A percentile compares a stretch with the other conserved stretches of the same genome.
These are phyloP conservation scores for Bruguiera gymnorhiza DNA, from an alignment of 345 rosid species.

Conservation along the genomic window DNA sequence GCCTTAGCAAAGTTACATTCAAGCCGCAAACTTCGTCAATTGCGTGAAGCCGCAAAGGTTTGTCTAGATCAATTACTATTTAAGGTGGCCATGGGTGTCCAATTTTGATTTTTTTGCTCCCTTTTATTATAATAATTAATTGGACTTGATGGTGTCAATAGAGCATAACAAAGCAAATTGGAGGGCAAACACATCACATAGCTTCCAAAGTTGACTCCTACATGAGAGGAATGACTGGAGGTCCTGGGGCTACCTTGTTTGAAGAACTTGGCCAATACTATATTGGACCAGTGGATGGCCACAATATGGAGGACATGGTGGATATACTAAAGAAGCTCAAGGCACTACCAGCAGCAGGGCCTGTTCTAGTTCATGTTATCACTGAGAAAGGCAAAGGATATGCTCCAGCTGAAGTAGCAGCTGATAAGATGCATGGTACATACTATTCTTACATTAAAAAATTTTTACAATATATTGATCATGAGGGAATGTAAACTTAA, in stretches of 20 bases:
- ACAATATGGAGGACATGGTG: conserved; percentile 40
- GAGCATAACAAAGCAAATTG: conserved; percentile 39
- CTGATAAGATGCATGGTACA: conserved; percentile 54
- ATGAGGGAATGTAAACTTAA: neutral
- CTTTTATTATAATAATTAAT: neutral
- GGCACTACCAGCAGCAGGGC: conserved; percentile 34
- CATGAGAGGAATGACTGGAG: conserved; percentile 23
- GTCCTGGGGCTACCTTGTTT: conserved; percentile 30
- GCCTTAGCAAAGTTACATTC: conserved; percentile 37
- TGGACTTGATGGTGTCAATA: neutral
- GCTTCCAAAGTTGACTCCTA: conserved; percentile 33
- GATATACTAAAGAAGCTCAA: conserved; percentile 31
- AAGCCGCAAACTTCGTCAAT: conserved; percentile 24
- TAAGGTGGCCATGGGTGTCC: neutral
- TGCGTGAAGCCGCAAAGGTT: conserved; percentile 43
- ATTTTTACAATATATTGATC: neutral
- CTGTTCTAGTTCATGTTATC: conserved; percentile 45
- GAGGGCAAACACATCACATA: conserved; percentile 29
- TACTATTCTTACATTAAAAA: neutral
- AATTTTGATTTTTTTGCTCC: neutral
- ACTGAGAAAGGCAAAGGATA: conserved; percentile 60
- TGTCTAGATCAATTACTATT: neutral
- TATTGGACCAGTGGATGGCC: conserved; percentile 53
- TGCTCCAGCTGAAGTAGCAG: conserved; percentile 42
- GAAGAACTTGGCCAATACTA: conserved; percentile 51